Conservation (phyloP, 1,284 basidiomycete genomes). For the Rhodofomes roseus region DNA sequence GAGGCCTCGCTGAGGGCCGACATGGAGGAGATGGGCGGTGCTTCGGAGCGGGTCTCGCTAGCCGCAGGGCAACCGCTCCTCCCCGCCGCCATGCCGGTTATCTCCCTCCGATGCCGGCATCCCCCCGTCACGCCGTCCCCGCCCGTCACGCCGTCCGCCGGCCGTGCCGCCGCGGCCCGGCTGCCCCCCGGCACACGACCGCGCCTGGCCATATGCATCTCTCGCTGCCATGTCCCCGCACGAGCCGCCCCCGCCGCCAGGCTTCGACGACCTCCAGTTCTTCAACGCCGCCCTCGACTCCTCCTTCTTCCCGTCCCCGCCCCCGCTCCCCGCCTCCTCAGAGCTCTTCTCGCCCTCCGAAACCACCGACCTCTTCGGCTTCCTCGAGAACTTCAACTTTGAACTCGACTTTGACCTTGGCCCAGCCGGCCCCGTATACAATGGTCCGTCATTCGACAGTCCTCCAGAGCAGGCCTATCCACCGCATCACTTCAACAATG, state of each 20-base stretch:
- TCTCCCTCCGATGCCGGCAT: background rate
- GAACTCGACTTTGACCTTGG: slow-evolving; percentile 41
- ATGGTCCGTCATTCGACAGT: slow-evolving; percentile 12
- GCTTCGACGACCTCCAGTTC: slow-evolving; percentile 63
- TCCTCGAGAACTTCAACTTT: slow-evolving; percentile 74
- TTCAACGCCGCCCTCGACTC: slow-evolving; percentile 55
- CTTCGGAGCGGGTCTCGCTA: slow-evolving; percentile 43
- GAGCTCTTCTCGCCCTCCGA: slow-evolving; percentile 73
- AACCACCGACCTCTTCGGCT: slow-evolving; percentile 68
- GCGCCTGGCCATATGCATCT: slow-evolving; percentile 1
- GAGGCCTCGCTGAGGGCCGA: slow-evolving; percentile 65
- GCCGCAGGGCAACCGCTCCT: slow-evolving; percentile 39
- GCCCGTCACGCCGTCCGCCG: slow-evolving; percentile 1
- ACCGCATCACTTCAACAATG: background rate
- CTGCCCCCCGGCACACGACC: slow-evolving; percentile 9
- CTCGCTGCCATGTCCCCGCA: slow-evolving; percentile 8
- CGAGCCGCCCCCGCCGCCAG: slow-evolving; percentile 27
- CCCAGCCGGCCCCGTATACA: slow-evolving; percentile 4
- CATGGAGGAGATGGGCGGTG: slow-evolving; percentile 55
- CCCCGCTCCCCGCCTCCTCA: slow-evolving; percentile 61
- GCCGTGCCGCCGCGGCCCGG: slow-evolving; percentile 8
- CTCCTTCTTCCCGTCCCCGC: slow-evolving; percentile 49
- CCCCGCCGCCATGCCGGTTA: slow-evolving; percentile 36
- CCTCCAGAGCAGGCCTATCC: background rate
- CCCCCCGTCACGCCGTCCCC: background rate